Evolutionary conservation across 1,284 basidiomycete species (phyloP), one percentile per base, ranked within the genome.

Genomic region (Pulchroboletus neoregius): DNA sequence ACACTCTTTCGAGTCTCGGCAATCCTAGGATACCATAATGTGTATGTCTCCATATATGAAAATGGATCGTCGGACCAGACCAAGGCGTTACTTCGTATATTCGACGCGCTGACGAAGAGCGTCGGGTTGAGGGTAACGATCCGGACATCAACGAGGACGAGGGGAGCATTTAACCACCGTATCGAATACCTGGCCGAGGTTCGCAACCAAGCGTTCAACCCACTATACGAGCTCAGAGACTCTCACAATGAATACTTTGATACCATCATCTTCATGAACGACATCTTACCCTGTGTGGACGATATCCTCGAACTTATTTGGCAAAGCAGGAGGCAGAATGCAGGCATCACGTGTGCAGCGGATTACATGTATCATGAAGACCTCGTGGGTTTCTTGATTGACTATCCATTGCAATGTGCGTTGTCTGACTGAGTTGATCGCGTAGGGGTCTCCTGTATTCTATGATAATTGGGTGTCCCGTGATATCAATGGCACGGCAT

Each of bases 341-440:
- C 94, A 0, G 94, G 94, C 12, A 94, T 96, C 64, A 96, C 94
- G 15, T 96, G 94, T 63, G 94, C 94, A 0, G 85, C 93, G 2
- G 94, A 97, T 68, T 96, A 96, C 71, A 96, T 96, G 90, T 97
- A 91, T 71, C 94, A 96, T 71, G 82, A 93, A 38, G 92, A 95
- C 48, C 88, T 96, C 52, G 87, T 82, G 55, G 57, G 79, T 73
- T 31, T 18, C 16, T 26, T 7, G 31, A 11, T 30, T 10, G n/a
- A 20, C 34, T 46, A 2, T 26, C 16, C 0, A 22, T 22, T 24
- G 7, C 22, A 2, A 8, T n/a, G 27, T 2, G 12, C 6, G 12
- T 26, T 6, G 18, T 48, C 37, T 49, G 42, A 57, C 32, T 20
- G 30, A 37, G 18, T 16, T 35, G 22, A 28, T 6, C 24, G 5